phyloP scores from a whole-genome alignment of 306 rosid genomes.

The Prunus kanzakura region DNA sequence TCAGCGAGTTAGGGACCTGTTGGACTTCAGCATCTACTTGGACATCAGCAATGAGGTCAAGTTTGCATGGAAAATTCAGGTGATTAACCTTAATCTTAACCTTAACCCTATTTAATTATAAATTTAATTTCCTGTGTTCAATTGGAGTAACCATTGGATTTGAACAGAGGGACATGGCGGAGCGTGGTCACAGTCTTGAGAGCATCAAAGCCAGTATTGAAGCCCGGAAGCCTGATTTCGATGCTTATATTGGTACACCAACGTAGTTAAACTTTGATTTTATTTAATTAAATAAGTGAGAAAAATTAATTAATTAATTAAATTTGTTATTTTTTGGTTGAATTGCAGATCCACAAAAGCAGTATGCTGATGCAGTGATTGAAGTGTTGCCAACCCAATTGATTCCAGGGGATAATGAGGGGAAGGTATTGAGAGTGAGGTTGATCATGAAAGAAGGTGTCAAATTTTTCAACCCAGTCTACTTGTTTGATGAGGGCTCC shows the following conservation, averaged over 20 bases:
- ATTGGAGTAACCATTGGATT: constrained; percentile 5
- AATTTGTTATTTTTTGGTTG: not conserved
- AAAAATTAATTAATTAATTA: not conserved
- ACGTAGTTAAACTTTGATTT: not conserved
- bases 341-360: constrained; percentile 88
- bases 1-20: constrained; percentile 77
- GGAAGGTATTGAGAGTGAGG: constrained; percentile 85
- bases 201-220: constrained; percentile 99
- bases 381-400: constrained; percentile 90
- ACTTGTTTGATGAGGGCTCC: constrained; percentile 96
- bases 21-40: constrained; percentile 97
- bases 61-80: constrained; percentile 99
- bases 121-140: not conserved
- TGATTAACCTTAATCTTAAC: constrained; percentile 4
- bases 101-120: not conserved
- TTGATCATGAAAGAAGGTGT: constrained; percentile 95
- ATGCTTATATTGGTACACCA: constrained; percentile 80
- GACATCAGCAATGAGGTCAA: constrained; percentile 99
- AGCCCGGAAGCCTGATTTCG: constrained; percentile 96
- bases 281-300: not conserved
- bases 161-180: constrained; percentile 95
- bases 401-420: constrained; percentile 90
- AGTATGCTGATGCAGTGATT: constrained; percentile 94
- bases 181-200: constrained; percentile 98
- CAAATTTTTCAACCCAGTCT: constrained; percentile 73